Evolutionary conservation across 108 stramenopile species (phyloP).

Genomic region (Nitzschia sp.): DNA sequence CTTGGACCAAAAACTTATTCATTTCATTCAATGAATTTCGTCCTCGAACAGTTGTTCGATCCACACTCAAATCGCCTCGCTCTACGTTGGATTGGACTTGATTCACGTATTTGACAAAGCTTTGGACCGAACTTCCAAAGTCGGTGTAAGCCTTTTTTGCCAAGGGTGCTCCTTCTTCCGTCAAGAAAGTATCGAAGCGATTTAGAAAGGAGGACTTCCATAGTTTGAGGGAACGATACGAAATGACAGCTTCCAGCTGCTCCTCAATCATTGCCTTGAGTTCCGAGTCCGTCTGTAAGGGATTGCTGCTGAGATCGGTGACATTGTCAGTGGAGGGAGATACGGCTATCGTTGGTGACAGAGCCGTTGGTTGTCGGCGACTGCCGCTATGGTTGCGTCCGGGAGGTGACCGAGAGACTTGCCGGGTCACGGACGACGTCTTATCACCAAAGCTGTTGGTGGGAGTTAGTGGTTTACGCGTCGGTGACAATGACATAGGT

Average conservation of each 20-base stretch:
- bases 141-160: neutral
- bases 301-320: neutral
- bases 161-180: slow-evolving; percentile 3
- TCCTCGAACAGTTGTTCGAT: slow-evolving; percentile 14
- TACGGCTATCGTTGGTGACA: no score
- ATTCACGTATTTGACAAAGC: neutral
- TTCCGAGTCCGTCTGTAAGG: neutral
- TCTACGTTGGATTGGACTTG: neutral
- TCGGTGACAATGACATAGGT: no score
- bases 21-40: slow-evolving; percentile 19
- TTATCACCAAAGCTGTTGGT: no score
- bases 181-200: slow-evolving; percentile 10
- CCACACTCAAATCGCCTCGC: slow-evolving; percentile 16
- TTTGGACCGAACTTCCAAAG: slow-evolving; percentile 1
- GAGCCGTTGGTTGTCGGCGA: no score
- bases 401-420: no score
- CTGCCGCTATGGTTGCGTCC: no score
- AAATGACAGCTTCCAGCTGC: neutral
- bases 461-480: no score
- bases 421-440: no score
- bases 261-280: neutral
- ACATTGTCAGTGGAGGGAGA: no score
- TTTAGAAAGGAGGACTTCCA: slow-evolving; percentile 12
- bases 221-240: neutral
- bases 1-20: neutral